Conservation (phyloP, 768 basidiomycete species). For the Strobilomyces confusus region DNA sequence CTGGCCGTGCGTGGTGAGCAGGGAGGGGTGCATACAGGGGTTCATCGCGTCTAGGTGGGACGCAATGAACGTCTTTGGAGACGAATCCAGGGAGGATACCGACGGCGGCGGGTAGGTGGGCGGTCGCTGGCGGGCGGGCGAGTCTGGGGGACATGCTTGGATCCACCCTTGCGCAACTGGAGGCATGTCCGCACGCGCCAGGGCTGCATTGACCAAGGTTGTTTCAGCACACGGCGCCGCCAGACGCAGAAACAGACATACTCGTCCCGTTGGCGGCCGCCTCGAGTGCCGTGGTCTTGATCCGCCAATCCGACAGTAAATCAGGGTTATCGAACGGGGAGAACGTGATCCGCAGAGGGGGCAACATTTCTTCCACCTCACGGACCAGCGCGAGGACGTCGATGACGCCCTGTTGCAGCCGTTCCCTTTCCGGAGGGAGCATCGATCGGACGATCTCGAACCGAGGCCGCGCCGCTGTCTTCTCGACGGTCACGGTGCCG, state of each 20-base stretch:
- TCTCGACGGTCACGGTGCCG: slow-evolving; percentile 24
- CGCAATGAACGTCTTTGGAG: slow-evolving; percentile 32
- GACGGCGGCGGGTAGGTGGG: slow-evolving; percentile 25
- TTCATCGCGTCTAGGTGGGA: slow-evolving; percentile 36
- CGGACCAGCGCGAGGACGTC: slow-evolving; percentile 24
- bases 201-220: slow-evolving; percentile 16
- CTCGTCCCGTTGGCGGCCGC: slow-evolving; percentile 24
- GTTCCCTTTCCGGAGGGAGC: slow-evolving; percentile 2
- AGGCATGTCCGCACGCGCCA: slow-evolving; percentile 33
- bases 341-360: slow-evolving; percentile 29
- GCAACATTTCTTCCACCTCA: slow-evolving; percentile 28
- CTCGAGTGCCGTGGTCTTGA: slow-evolving; percentile 19
- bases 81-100: background rate
- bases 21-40: slow-evolving; percentile 34
- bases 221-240: too few species aligned
- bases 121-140: slow-evolving; percentile 27
- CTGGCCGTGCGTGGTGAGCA: slow-evolving; percentile 44
- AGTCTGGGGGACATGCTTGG: slow-evolving; percentile 17
- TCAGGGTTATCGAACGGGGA: slow-evolving; percentile 29
- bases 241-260: background rate
- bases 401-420: background rate
- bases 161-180: slow-evolving; percentile 26
- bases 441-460: slow-evolving; percentile 18
- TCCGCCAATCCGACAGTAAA: slow-evolving; percentile 25
- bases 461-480: slow-evolving; percentile 3